phyloP scores from a whole-genome alignment of 805 yeast species.

The Ogataea zsoltii region DNA sequence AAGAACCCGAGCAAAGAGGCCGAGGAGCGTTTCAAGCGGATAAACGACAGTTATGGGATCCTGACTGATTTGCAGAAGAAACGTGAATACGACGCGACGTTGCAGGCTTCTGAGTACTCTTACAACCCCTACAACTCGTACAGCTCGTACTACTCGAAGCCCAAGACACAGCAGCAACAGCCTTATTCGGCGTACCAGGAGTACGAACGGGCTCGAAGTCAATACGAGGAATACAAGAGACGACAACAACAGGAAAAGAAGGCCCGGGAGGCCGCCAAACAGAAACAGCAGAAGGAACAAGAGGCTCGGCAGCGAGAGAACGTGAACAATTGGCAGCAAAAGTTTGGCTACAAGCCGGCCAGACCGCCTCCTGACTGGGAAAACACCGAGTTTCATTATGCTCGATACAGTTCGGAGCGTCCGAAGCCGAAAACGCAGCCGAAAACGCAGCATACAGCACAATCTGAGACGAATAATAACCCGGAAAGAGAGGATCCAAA shows the following conservation, averaged over 20 bases:
- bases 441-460: too few relatives aligned
- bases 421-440: background rate
- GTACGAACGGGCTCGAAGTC: slow-evolving; percentile 26
- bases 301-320: slow-evolving; percentile 7
- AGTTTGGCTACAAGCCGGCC: background rate
- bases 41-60: slow-evolving; percentile 87
- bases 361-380: slow-evolving; percentile 2
- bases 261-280: slow-evolving; percentile 14
- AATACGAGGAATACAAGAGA: slow-evolving; percentile 22
- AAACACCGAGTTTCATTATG: background rate
- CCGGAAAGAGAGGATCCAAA: slow-evolving; percentile 17
- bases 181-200: slow-evolving; percentile 18
- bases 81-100: slow-evolving; percentile 55
- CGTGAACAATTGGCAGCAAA: background rate
- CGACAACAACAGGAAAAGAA: slow-evolving; percentile 17
- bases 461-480: background rate
- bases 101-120: slow-evolving; percentile 4
- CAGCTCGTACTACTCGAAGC: slow-evolving; percentile 5
- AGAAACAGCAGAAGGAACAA: slow-evolving; percentile 9
- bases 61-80: slow-evolving; percentile 62
- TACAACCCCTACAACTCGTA: slow-evolving; percentile 1
- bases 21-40: slow-evolving; percentile 81
- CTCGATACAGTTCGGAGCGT: background rate
- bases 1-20: slow-evolving; percentile 64
- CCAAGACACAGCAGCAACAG: slow-evolving; percentile 1